Evolutionary conservation across 495 filamentous ascomycete genomes (phyloP), one percentile per base, ranked within the genome.

Genomic region (Trichocladium uniseriatum): DNA sequence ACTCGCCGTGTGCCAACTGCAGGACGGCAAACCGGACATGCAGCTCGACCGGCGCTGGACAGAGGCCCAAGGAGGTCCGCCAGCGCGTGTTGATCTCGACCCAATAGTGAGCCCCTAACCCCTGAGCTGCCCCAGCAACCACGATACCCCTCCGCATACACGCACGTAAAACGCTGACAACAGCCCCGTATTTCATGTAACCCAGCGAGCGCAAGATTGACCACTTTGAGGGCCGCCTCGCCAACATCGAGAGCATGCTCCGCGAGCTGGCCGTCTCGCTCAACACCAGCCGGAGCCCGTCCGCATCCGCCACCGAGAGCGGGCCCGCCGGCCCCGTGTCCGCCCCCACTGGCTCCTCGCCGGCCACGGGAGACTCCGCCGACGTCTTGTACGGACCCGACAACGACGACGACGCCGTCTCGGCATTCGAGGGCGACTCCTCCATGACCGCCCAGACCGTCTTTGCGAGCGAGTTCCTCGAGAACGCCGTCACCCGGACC

Each of bases 121-220:
- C 16, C 27, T 32, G 2, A 40, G 3, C 24, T 27, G 24, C 8
- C n/a, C n/a, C n/a, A n/a, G n/a, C n/a, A n/a, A n/a, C n/a, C n/a
- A n/a, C n/a, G n/a, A n/a, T n/a, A n/a, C n/a, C n/a, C n/a, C n/a
- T n/a, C n/a, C n/a, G n/a, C n/a, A n/a, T n/a, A n/a, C n/a, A n/a
- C n/a, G n/a, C n/a, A n/a, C n/a, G n/a, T n/a, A n/a, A n/a, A n/a
- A 43, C 10, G 9, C 21, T 40, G 18, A 34, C 39, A 14, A 13
- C 15, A 19, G 29, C 11, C n/a, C 18, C 29, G 9, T 53, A 13
- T 32, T 35, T 4, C n/a, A 11, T 31, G 7, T n/a, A 6, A 20
- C 15, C 15, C 44, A 85, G 81, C 61, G 82, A 86, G 62, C 73
- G 69, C 51, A 86, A 86, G 62, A 82, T 86, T 39, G 81, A 84